Evolutionary conservation across 768 basidiomycete genomes (phyloP).

Genomic region (Hypholoma fasciculare): DNA sequence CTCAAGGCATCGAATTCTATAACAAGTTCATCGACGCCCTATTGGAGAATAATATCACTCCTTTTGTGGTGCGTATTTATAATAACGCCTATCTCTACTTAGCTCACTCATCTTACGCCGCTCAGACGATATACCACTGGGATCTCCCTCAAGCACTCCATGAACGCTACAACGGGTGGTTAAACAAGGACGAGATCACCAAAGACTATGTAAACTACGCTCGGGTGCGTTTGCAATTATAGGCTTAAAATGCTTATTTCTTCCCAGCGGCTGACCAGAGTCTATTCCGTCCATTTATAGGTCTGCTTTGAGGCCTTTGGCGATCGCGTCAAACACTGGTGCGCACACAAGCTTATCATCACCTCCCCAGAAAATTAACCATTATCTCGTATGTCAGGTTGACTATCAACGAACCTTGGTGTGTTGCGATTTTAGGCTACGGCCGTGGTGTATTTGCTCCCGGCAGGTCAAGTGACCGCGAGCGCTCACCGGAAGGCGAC

Average conservation of each 20-base stretch:
- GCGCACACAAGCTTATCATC: slow-evolving; percentile 9
- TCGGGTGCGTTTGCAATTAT: slow-evolving; percentile 32
- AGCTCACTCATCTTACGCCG: background rate
- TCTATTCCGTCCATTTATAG: slow-evolving; percentile 27
- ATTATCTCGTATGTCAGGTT: slow-evolving; percentile 41
- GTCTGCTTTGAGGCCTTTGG: slow-evolving; percentile 77
- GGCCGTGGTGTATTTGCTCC: slow-evolving; percentile 72
- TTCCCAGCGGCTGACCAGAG: slow-evolving; percentile 18
- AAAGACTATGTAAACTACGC: slow-evolving; percentile 65
- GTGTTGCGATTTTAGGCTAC: slow-evolving; percentile 69
- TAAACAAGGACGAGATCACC: slow-evolving; percentile 71
- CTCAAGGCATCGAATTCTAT: slow-evolving; percentile 69
- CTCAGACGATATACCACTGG: slow-evolving; percentile 74
- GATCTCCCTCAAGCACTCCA: slow-evolving; percentile 76
- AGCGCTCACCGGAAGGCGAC: slow-evolving; percentile 58
- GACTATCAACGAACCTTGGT: slow-evolving; percentile 79
- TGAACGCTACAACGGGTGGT: slow-evolving; percentile 75
- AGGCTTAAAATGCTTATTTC: slow-evolving; percentile 2
- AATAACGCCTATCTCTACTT: background rate
- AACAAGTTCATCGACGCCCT: slow-evolving; percentile 69
- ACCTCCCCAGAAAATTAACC: slow-evolving; percentile 14
- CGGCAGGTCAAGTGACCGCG: slow-evolving; percentile 65
- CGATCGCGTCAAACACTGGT: slow-evolving; percentile 77
- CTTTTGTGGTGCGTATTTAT: slow-evolving; percentile 56
- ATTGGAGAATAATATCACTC: slow-evolving; percentile 60